A percentile compares a stretch with the other conserved stretches of the same genome.
Evolutionary conservation across 495 filamentous ascomycete genomes (phyloP).

Genomic region (Aspergillus homomorphus): DNA sequence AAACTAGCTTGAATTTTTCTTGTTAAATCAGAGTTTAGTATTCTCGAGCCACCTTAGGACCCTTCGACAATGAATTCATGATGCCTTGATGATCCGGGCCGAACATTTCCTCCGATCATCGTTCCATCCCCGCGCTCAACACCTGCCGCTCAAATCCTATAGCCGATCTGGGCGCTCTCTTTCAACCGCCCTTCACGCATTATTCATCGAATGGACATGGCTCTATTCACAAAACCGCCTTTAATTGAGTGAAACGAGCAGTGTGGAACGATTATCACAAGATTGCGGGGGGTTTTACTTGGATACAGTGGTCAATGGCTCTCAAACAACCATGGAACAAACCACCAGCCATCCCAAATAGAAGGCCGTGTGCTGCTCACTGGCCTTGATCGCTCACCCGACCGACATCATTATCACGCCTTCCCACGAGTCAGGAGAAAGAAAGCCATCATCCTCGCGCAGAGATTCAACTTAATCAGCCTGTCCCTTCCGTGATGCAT

Average conservation of each 20-base stretch:
- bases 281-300: no score
- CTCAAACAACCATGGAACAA: background rate
- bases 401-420: background rate
- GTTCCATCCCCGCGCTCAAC: background rate
- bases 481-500: slow-evolving; percentile 3
- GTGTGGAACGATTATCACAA: no score
- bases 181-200: no score
- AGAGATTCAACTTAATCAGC: background rate
- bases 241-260: no score
- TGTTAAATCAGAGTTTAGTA: slow-evolving; percentile 3
- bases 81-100: background rate
- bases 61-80: slow-evolving; percentile 3
- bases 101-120: background rate
- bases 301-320: background rate
- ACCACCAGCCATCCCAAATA: background rate
- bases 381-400: background rate
- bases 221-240: no score
- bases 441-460: background rate
- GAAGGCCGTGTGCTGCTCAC: background rate
- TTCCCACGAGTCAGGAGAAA: background rate
- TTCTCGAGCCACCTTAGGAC: background rate
- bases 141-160: no score
- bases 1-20: slow-evolving; percentile 17
- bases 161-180: no score
- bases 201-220: no score